Evolutionary conservation across 768 basidiomycete species (phyloP).

Genomic region (Phaeotremella fagi): DNA sequence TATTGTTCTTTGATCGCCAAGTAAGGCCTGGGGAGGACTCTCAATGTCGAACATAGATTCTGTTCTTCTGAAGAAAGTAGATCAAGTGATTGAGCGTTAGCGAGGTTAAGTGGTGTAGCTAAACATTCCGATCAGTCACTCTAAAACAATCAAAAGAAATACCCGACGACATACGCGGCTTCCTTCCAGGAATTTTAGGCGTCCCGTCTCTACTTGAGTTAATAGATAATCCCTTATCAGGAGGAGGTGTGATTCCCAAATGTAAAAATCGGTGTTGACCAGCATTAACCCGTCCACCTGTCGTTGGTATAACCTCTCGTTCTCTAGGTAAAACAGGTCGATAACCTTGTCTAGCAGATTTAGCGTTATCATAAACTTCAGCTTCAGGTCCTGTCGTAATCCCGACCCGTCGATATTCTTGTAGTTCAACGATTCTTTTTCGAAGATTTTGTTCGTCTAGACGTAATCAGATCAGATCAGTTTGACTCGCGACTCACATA

Average conservation of each 20-base stretch:
- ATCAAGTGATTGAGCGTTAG: slow-evolving; percentile 82
- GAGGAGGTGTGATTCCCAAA: slow-evolving; percentile 26
- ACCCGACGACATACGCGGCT: slow-evolving; percentile 19
- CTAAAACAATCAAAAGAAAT: neutral
- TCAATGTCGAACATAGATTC: slow-evolving; percentile 75
- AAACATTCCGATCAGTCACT: neutral
- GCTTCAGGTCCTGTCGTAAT: slow-evolving; percentile 80
- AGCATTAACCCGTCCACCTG: slow-evolving; percentile 35
- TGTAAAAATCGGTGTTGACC: slow-evolving; percentile 41
- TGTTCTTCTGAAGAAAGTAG: slow-evolving; percentile 85
- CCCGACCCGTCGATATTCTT: slow-evolving; percentile 81
- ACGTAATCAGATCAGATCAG: neutral
- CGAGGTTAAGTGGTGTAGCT: slow-evolving; percentile 69
- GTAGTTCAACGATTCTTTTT: slow-evolving; percentile 83
- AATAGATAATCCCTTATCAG: slow-evolving; percentile 10
- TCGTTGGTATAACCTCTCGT: slow-evolving; percentile 14
- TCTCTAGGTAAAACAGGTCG: slow-evolving; percentile 24
- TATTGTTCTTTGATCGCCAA: slow-evolving; percentile 92
- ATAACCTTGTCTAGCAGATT: slow-evolving; percentile 61
- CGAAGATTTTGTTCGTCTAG: slow-evolving; percentile 82
- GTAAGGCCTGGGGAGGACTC: slow-evolving; percentile 91
- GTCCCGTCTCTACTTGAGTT: slow-evolving; percentile 18
- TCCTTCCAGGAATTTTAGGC: slow-evolving; percentile 12
- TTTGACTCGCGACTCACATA: slow-evolving; percentile 61
- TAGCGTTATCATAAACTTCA: slow-evolving; percentile 77